A percentile compares a stretch with the other conserved stretches of the same genome.
These are phyloP conservation scores for Scenedesmus sp. DNA, from an alignment of 163 green algal genomes.

Conservation along the genomic window DNA sequence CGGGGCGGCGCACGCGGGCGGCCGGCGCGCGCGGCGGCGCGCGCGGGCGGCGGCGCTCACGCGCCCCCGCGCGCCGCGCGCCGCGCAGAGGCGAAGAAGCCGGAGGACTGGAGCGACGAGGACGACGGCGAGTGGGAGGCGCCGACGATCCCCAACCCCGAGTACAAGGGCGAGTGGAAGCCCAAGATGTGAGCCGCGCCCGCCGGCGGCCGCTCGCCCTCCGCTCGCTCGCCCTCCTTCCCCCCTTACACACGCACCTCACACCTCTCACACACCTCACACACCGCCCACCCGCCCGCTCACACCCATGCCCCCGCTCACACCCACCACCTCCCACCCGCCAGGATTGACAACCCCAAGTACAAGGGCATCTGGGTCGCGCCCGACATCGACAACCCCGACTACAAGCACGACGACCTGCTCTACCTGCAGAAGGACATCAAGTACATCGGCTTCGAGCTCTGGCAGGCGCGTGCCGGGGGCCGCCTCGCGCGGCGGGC, in stretches of 20 bases:
- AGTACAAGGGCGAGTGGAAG: constrained; percentile 91
- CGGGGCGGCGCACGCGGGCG: too few species aligned
- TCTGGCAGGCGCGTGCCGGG: constrained; percentile 74
- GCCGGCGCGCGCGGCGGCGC: too few species aligned
- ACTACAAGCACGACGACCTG: constrained; percentile 75
- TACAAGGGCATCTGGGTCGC: constrained; percentile 91
- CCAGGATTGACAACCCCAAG: constrained; percentile 84
- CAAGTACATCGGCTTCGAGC: constrained; percentile 85
- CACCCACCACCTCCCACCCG: too few species aligned
- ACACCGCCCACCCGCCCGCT: too few species aligned
- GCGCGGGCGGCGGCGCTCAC: too few species aligned
- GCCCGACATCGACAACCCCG: constrained; percentile 87
- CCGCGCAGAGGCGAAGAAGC: constrained; percentile 83
- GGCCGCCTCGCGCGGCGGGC: too few species aligned
- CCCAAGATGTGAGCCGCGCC: constrained; percentile 55
- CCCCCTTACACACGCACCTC: too few species aligned
- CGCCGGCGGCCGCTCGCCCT: too few species aligned
- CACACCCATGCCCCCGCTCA: not conserved
- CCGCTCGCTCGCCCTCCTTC: too few species aligned
- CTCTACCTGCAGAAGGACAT: constrained; percentile 80
- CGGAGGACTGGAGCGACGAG: constrained; percentile 91
- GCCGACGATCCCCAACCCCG: constrained; percentile 84
- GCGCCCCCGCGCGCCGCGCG: too few species aligned
- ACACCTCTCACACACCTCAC: too few species aligned
- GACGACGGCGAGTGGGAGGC: constrained; percentile 85